Percentiles rank a stretch among this genome's conserved stretches.
Evolutionary conservation across 805 yeast genomes (phyloP).

Genomic region (Candida montana): DNA sequence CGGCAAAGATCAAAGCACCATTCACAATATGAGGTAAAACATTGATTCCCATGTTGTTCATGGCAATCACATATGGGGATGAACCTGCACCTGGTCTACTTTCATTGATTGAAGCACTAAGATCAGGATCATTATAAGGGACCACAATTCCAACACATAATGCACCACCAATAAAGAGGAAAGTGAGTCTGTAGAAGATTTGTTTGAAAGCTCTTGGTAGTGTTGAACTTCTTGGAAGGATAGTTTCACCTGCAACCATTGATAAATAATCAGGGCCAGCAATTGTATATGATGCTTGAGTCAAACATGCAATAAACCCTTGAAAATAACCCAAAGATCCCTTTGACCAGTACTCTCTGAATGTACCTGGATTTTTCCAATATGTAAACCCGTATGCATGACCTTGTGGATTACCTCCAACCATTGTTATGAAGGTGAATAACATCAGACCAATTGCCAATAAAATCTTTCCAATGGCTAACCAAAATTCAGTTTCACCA

Average conservation of each 20-base stretch:
- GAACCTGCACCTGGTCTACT: conserved; percentile 74
- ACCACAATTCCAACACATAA: conserved; percentile 74
- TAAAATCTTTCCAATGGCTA: conserved; percentile 66
- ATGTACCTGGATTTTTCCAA: conserved; percentile 51
- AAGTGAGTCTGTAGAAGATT: conserved; percentile 60
- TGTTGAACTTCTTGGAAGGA: conserved; percentile 56
- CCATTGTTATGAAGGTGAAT: conserved; percentile 77
- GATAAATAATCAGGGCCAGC: conserved; percentile 86
- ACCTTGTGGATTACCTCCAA: conserved; percentile 77
- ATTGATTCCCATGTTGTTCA: conserved; percentile 61
- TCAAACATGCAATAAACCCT: conserved; percentile 65
- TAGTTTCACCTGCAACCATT: conserved; percentile 80
- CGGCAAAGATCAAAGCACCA: conserved; percentile 66
- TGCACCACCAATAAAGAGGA: conserved; percentile 70
- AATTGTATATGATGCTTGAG: conserved; percentile 71
- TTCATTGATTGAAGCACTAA: conserved; percentile 51
- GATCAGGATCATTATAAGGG: conserved; percentile 59
- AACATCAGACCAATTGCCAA: conserved; percentile 70
- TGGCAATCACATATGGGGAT: conserved; percentile 80
- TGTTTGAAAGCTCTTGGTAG: conserved; percentile 77
- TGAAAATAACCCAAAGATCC: conserved; percentile 63
- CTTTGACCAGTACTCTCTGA: conserved; percentile 47
- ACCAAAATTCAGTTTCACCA: conserved; percentile 81
- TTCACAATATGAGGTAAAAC: conserved; percentile 75
- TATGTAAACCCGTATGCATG: conserved; percentile 57